These are phyloP conservation scores for Hypomyces perniciosus DNA, from an alignment of 2,329 filamentous ascomycete species.

Conservation along the genomic window DNA sequence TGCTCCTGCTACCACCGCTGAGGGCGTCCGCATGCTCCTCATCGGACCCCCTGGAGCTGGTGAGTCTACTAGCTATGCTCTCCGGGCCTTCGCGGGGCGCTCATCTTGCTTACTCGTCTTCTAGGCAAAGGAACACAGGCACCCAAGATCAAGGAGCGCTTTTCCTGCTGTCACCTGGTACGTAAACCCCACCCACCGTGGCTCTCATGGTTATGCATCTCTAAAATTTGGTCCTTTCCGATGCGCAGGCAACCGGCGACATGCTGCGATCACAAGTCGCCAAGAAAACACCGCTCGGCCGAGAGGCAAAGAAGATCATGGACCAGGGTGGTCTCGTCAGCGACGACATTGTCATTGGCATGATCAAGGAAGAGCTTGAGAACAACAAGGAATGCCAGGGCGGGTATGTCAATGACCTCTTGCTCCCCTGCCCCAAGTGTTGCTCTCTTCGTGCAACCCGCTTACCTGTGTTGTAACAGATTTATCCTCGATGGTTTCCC, in stretches of 20 bases:
- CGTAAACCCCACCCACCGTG: conserved; percentile 27
- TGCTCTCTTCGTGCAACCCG: conserved; percentile 14
- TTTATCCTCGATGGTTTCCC: conserved; percentile 99
- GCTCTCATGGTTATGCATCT: not conserved
- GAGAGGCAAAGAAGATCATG: conserved; percentile 99
- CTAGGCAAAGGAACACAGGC: conserved; percentile 98
- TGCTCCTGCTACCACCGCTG: conserved; percentile 43
- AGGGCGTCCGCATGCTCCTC: conserved; percentile 83
- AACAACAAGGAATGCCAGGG: conserved; percentile 93
- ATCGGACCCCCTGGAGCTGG: conserved; percentile 97
- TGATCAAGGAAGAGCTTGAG: conserved; percentile 97
- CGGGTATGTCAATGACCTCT: conserved; percentile 55
- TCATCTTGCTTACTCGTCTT: conserved; percentile 13
- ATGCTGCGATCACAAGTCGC: conserved; percentile 98
- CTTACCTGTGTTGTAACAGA: conserved; percentile 39
- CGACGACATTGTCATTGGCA: conserved; percentile 98
- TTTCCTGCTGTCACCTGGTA: conserved; percentile 94
- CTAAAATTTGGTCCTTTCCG: conserved; percentile 7
- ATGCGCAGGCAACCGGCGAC: conserved; percentile 80
- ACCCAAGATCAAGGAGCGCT: conserved; percentile 96
- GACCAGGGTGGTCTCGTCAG: conserved; percentile 95
- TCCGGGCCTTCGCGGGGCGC: not conserved
- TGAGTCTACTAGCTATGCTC: conserved; percentile 40
- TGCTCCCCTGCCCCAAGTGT: not conserved
- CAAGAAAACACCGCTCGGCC: conserved; percentile 90